Conservation (phyloP, 495 filamentous ascomycete genomes). For the Talaromyces nanjingensis region DNA sequence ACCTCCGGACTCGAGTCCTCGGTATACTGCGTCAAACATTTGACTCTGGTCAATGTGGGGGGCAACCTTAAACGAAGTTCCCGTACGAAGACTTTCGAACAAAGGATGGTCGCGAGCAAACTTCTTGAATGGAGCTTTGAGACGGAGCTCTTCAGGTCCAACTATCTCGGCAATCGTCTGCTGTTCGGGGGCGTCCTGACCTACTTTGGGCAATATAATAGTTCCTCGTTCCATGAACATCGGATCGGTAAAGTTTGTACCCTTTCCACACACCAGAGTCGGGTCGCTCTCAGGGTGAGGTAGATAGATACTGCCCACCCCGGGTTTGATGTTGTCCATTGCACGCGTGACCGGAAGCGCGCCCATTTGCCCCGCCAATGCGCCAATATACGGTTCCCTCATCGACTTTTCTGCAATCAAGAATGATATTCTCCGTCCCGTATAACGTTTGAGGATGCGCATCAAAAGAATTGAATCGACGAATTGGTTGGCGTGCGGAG, state of each 20-base stretch:
- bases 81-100: constrained; percentile 61
- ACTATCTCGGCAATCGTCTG: constrained; percentile 68
- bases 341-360: constrained; percentile 72
- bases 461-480: constrained; percentile 81
- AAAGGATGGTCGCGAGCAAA: constrained; percentile 37
- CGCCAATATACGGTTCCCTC: constrained; percentile 66
- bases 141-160: constrained; percentile 60
- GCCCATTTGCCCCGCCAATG: constrained; percentile 59
- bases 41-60: constrained; percentile 81
- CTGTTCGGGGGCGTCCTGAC: constrained; percentile 58
- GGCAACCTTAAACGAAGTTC: constrained; percentile 64
- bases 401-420: constrained; percentile 82
- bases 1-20: constrained; percentile 60
- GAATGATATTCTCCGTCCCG: constrained; percentile 67
- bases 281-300: constrained; percentile 71
- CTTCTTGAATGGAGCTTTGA: constrained; percentile 67
- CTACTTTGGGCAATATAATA: constrained; percentile 64
- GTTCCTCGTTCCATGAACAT: constrained; percentile 62
- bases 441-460: constrained; percentile 64
- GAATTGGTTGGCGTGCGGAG: constrained; percentile 83
- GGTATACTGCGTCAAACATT: constrained; percentile 78
- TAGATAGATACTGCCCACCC: constrained; percentile 64
- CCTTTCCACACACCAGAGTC: constrained; percentile 62
- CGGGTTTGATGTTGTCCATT: constrained; percentile 67
- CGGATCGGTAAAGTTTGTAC: constrained; percentile 60